Percentiles rank a stretch among this genome's conserved stretches.
phyloP scores from a whole-genome alignment of 345 rosid species.

The Anacardium occidentale region DNA sequence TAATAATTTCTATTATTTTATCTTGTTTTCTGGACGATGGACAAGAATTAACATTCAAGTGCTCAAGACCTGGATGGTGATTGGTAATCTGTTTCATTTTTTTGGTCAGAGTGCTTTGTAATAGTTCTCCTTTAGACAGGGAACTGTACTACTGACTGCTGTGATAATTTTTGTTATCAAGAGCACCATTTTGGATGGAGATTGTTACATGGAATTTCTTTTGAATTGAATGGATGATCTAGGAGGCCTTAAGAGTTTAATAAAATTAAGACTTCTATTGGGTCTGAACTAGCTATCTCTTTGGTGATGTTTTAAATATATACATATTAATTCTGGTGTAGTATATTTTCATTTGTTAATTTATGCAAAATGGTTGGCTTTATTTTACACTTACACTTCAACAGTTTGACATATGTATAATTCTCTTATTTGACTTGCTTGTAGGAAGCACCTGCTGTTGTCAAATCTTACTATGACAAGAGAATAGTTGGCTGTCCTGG shows the following conservation, averaged over 20 bases:
- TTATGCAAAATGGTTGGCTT: slow-evolving; percentile 4
- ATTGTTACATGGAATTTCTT: neutral
- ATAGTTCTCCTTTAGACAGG: neutral
- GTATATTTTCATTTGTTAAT: neutral
- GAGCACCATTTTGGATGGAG: neutral
- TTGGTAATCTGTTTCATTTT: neutral
- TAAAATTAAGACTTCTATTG: neutral
- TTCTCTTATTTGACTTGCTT: slow-evolving; percentile 8
- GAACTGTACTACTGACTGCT: neutral
- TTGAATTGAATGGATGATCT: neutral
- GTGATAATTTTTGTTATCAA: neutral
- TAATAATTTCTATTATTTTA: no score
- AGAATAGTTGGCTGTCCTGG: slow-evolving; percentile 93
- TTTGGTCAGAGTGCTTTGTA: neutral
- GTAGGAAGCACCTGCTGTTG: slow-evolving; percentile 74
- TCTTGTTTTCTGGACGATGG: no score
- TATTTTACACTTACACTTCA: neutral
- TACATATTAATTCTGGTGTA: neutral
- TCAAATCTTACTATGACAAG: slow-evolving; percentile 69
- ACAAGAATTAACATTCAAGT: no score
- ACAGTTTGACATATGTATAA: neutral
- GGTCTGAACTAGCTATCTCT: neutral
- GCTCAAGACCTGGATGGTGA: no score
- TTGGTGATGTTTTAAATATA: neutral
- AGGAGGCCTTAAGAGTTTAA: neutral